Base-by-base conservation (phyloP, 306 rosid species). In the Quercus bicolor region DNA sequence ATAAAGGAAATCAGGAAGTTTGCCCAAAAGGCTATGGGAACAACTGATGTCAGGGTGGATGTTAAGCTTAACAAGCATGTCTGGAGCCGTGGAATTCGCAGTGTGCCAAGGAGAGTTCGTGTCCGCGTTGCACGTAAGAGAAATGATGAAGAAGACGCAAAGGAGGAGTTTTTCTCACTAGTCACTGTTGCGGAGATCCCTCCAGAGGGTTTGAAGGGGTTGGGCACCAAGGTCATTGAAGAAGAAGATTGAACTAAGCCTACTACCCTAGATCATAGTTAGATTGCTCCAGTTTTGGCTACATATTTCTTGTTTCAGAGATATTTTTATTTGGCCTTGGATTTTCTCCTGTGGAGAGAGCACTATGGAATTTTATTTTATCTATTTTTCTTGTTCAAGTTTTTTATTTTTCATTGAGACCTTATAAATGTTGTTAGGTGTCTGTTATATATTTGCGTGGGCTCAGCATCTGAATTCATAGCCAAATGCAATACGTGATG, bases 21-120 rank as follows among this genome's bases (percentile, higher is more conserved):
- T 81, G 84, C 90, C 40, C 84, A 84, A 40, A 78, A 81, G 82
- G 81, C 89, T n/a, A 86, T 86, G 89, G 85, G 78, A 55, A 80
- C 87, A 65, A 71, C 66, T 37, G 89, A 86, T 75, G 87, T 86
- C 37, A 80, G 89, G 72, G 85, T 86, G 33, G 87, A 86, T 77
- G 87, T 86, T 56, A 86, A 86, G 78, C 87, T 86, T 34, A 86
- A 86, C 83, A 86, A 86, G 79, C 74, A 75, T 43, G 60, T 86
- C 34, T 86, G 89, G 87, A 86, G 87, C 56, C 87, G 84, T 37
- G 89, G 89, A 31, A 82, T 86, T 10, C 78, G 89, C 7, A 79
- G 86, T 5, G 86, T 86, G 31, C 89, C 89, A 10, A 83, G 85
- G 71, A 83, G 85, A 69, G 51, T 86, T 55, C 87, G 85, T 10